Evolutionary conservation across 75 land plant genomes (phyloP).

Genomic region (Selaginella tamariscina): DNA sequence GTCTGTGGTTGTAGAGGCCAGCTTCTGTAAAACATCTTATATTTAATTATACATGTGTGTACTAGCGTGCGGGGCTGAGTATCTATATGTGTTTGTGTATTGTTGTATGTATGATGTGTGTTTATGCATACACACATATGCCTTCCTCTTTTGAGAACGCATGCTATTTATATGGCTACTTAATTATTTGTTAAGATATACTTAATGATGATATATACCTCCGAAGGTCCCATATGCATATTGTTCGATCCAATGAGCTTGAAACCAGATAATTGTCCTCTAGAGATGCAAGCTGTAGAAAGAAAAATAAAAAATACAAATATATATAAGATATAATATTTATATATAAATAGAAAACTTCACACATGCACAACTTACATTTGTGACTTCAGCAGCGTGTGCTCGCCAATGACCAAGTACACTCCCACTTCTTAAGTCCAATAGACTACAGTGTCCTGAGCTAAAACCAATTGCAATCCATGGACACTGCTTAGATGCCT

Average conservation of each 20-base stretch:
- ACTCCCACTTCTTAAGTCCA: slow-evolving; percentile 61
- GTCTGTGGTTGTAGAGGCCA: slow-evolving; percentile 29
- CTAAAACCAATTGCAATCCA: slow-evolving; percentile 78
- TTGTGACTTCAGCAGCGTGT: slow-evolving; percentile 71
- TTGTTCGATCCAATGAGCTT: slow-evolving; percentile 67
- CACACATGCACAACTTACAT: slow-evolving; percentile 40
- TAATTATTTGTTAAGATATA: neutral
- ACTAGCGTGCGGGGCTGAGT: too few relatives aligned
- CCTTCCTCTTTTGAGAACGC: too few relatives aligned
- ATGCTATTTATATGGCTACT: neutral
- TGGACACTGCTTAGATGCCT: slow-evolving; percentile 29
- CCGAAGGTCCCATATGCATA: slow-evolving; percentile 76
- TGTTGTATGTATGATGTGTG: too few relatives aligned
- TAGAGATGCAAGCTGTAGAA: slow-evolving; percentile 61
- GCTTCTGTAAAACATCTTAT: slow-evolving; percentile 57
- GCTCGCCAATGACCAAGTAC: slow-evolving; percentile 58
- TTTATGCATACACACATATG: too few relatives aligned
- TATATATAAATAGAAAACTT: too few relatives aligned
- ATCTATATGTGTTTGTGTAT: too few relatives aligned
- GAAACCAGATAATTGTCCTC: slow-evolving; percentile 67
- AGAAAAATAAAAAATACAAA: neutral
- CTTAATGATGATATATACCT: slow-evolving; percentile 26
- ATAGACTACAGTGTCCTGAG: slow-evolving; percentile 58
- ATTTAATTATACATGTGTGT: too few relatives aligned
- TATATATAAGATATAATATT: too few relatives aligned